Conservation (phyloP, 768 basidiomycete genomes). For the Leucosporidium yakuticum region DNA sequence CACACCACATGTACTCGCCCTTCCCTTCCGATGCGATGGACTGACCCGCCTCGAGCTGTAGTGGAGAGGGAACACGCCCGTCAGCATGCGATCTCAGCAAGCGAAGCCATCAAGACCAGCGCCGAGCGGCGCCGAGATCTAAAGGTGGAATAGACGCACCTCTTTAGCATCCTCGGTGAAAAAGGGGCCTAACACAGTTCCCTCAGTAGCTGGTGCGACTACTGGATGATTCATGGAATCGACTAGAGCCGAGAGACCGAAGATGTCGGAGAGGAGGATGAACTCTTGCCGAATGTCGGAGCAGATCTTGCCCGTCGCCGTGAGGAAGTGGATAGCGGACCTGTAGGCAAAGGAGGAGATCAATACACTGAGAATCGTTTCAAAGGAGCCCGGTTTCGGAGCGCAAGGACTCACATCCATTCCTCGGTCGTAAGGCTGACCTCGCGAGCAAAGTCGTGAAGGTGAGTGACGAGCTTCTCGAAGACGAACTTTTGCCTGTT, state of each 20-base stretch:
- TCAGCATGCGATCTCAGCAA: too few species aligned
- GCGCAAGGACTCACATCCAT: constrained; percentile 51
- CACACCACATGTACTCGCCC: constrained; percentile 74
- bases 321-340: constrained; percentile 70
- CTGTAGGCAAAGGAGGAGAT: constrained; percentile 8
- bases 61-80: not conserved
- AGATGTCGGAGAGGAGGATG: constrained; percentile 72
- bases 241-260: constrained; percentile 73
- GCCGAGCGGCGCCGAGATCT: not conserved
- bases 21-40: constrained; percentile 82
- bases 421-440: constrained; percentile 66
- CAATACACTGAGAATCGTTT: not conserved
- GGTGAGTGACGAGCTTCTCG: constrained; percentile 54
- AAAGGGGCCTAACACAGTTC: constrained; percentile 28
- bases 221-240: constrained; percentile 47
- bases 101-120: not conserved
- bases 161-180: constrained; percentile 33
- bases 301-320: constrained; percentile 64
- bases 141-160: not conserved
- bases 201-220: constrained; percentile 38
- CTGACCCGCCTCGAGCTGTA: constrained; percentile 52
- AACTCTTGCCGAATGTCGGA: constrained; percentile 57
- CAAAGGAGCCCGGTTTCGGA: not conserved
- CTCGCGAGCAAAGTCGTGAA: constrained; percentile 54
- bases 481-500: constrained; percentile 50